These are phyloP conservation scores for Pythium periplocum DNA, from an alignment of 352 stramenopile species.

Conservation along the genomic window DNA sequence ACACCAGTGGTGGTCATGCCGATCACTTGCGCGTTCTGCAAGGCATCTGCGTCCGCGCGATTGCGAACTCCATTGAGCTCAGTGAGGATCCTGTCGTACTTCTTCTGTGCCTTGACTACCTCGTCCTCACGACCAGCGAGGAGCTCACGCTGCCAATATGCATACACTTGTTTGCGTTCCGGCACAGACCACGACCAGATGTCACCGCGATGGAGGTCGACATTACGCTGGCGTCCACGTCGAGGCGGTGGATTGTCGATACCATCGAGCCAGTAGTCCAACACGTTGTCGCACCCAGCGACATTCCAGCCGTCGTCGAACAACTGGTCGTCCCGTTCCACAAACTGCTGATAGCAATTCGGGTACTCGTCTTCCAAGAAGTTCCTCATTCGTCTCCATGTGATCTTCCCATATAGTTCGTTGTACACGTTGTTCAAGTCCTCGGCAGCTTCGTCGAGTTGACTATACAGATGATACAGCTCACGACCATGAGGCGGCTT, in stretches of 20 bases:
- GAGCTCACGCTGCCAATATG: slow-evolving; percentile 18
- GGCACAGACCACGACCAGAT: slow-evolving; percentile 26
- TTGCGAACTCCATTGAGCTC: slow-evolving; percentile 28
- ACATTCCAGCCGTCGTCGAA: slow-evolving; percentile 27
- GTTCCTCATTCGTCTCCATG: slow-evolving; percentile 20
- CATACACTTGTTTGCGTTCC: slow-evolving; percentile 20
- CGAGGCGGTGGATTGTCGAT: slow-evolving; percentile 11
- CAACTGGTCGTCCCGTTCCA: slow-evolving; percentile 15
- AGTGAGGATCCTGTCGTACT: slow-evolving; percentile 21
- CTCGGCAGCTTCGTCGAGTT: not conserved
- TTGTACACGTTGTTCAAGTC: slow-evolving; percentile 20
- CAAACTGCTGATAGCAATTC: slow-evolving; percentile 26
- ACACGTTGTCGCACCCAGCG: slow-evolving; percentile 25
- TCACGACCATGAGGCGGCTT: not conserved
- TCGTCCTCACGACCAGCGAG: slow-evolving; percentile 15
- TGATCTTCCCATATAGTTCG: slow-evolving; percentile 21
- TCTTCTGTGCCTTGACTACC: slow-evolving; percentile 24
- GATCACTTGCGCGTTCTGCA: slow-evolving; percentile 48
- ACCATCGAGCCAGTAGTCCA: slow-evolving; percentile 38
- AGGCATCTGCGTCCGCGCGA: slow-evolving; percentile 21
- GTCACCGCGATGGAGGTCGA: slow-evolving; percentile 8
- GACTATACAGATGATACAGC: not conserved
- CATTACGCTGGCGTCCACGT: slow-evolving; percentile 2
- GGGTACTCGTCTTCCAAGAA: slow-evolving; percentile 28
- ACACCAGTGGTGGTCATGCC: slow-evolving; percentile 80